Evolutionary conservation across 164 flowering plant species (phyloP).

Genomic region (Aristolochia californica): DNA sequence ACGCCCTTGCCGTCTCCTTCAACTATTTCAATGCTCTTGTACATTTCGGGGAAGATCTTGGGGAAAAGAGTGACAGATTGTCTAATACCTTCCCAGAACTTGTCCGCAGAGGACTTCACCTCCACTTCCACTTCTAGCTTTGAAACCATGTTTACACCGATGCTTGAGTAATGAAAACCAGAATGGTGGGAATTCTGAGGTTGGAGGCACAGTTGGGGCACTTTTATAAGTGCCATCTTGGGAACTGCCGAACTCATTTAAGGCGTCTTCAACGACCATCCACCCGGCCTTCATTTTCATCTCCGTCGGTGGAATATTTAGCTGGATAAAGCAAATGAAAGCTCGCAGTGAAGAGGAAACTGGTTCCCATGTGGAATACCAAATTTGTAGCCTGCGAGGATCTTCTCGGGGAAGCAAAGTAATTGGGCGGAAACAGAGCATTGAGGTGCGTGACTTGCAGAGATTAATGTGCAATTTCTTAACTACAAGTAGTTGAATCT

Average conservation of each 20-base stretch:
- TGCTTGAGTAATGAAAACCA: neutral
- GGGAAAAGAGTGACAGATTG: constrained; percentile 54
- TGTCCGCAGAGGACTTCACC: constrained; percentile 42
- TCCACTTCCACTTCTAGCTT: constrained; percentile 53
- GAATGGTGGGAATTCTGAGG: neutral
- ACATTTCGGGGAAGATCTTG: constrained; percentile 48
- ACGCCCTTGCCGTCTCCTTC: constrained; percentile 75
- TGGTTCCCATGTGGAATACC: neutral
- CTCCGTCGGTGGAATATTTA: neutral
- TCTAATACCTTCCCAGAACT: constrained; percentile 44
- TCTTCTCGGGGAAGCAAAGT: neutral
- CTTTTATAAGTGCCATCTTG: neutral
- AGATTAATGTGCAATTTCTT: no score
- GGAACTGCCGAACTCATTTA: neutral
- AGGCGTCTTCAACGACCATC: constrained; percentile 2
- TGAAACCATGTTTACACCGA: constrained; percentile 12
- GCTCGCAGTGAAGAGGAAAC: no score
- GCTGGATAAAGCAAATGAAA: neutral
- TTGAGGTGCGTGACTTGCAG: no score
- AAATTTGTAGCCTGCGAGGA: neutral
- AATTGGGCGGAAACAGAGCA: no score
- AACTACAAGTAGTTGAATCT: no score
- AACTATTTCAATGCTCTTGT: constrained; percentile 56
- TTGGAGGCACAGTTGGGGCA: no score
- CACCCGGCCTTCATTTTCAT: neutral